A percentile compares a stretch with the other conserved stretches of the same genome.
Conservation (phyloP, 2,329 filamentous ascomycete species). For the Botrytis squamosa region DNA sequence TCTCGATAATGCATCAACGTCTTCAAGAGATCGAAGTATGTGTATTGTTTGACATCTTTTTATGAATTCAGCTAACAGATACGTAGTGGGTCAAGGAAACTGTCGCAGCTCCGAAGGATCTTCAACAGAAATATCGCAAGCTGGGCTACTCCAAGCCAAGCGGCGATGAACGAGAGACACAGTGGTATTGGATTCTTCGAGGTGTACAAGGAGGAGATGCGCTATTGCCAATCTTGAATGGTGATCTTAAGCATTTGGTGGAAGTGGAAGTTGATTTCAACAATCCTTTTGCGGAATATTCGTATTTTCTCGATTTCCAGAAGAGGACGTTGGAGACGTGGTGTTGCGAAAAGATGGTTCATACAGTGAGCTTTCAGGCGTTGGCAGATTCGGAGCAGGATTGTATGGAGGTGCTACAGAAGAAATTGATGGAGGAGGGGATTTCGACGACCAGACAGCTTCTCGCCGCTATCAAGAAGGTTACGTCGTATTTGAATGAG, state of each 20-base stretch:
- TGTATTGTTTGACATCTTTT: no score
- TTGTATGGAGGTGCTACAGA: neutral
- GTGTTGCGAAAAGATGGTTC: neutral
- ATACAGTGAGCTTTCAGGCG: constrained; percentile 16
- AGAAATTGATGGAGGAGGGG: neutral
- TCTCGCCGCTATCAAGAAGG: neutral
- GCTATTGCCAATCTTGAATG: constrained; percentile 21
- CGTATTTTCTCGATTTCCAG: constrained; percentile 19
- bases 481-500: neutral
- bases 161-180: neutral
- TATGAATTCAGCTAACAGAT: no score
- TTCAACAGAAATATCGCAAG: constrained; percentile 13
- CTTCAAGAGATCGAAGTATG: no score
- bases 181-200: constrained; percentile 23
- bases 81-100: no score
- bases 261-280: constrained; percentile 15
- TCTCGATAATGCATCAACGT: no score
- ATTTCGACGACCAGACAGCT: neutral
- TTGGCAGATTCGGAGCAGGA: neutral
- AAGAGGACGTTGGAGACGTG: constrained; percentile 10
- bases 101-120: neutral
- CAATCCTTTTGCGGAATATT: neutral
- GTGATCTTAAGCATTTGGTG: constrained; percentile 21
- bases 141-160: neutral
- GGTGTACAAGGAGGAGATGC: constrained; percentile 17